Percentiles rank a stretch among this genome's conserved stretches.
Conservation (phyloP, 208 protist genomes). For the Leptomonas seymouri region DNA sequence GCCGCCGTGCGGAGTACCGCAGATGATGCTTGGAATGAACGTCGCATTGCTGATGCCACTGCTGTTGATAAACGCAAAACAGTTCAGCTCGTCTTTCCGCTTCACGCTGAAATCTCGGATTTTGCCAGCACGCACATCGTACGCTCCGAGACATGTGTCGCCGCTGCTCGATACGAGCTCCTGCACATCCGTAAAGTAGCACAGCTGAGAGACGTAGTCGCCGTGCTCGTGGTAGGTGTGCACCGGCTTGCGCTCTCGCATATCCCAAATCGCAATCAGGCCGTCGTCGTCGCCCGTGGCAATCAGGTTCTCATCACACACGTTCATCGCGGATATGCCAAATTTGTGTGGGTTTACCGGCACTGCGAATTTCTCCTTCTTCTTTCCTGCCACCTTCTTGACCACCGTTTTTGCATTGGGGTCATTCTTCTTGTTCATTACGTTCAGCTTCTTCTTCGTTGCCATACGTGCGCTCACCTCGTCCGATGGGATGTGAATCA, state of each 20-base stretch:
- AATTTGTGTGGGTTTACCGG: conserved; percentile 85
- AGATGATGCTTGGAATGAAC: conserved; percentile 90
- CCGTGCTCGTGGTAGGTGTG: conserved; percentile 88
- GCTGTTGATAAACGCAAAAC: conserved; percentile 91
- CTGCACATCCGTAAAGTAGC: conserved; percentile 87
- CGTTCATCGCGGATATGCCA: conserved; percentile 84
- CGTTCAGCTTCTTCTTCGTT: conserved; percentile 42
- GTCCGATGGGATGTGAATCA: conserved; percentile 68
- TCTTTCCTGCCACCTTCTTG: conserved; percentile 23
- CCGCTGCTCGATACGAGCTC: conserved; percentile 88
- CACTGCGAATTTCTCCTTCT: conserved; percentile 4
- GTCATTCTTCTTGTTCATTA: conserved; percentile 42
- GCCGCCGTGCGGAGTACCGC: conserved; percentile 74
- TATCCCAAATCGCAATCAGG: conserved; percentile 88
- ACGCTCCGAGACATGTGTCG: conserved; percentile 86
- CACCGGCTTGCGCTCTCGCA: conserved; percentile 69
- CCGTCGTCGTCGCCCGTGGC: conserved; percentile 90
- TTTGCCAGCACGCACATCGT: conserved; percentile 72
- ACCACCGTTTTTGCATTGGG: conserved; percentile 8
- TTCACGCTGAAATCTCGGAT: conserved; percentile 85
- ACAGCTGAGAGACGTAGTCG: conserved; percentile 89
- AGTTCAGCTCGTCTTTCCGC: conserved; percentile 87
- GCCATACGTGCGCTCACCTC: conserved; percentile 20
- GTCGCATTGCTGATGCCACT: conserved; percentile 64
- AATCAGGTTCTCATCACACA: conserved; percentile 85